Base-by-base conservation (phyloP, 23 red algal species). In the Gracilaria domingensis region DNA sequence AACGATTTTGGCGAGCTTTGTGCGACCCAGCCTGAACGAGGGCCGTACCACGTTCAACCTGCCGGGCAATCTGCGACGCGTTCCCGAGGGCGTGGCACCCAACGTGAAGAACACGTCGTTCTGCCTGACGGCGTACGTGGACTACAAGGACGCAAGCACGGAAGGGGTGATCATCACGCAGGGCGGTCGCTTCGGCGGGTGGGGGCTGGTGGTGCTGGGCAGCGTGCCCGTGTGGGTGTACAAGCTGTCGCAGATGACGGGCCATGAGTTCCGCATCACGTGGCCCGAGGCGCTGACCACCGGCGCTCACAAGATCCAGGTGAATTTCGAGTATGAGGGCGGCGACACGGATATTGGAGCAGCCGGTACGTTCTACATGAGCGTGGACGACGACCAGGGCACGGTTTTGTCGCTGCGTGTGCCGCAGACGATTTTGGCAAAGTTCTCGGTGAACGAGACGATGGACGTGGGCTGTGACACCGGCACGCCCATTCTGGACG, bases 371-470 rank as follows among this genome's bases (percentile, higher is more conserved):
- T 67, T 67, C 34, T 33, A 33, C 14, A 67, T 67, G 62, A 33
- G 6, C 11, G 62, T 67, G 28, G 62, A 67, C 14, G 62, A 36
- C 11, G 45, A 48, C 45, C 5, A 5, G 45, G 34, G 14, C 26
- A 36, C 6, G 14, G 34, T 67, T 5, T 11, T 30, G 5, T 33
- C 28, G 6, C 6, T 8, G 14, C 14, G 7, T 5, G 14, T 67
- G 5, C 26, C 26, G 34, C 14, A 8, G 5, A 8, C 62, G 5
- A 36, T 67, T 11, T 5, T 5, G 62, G 62, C 62, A 5, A 33
- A 67, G 26, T 67, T 67, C 34, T 67, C 62, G 26, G 28, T 67
- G 62, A 33, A 30, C 11, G 62, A 67, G 62, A 67, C 62, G 26
- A 5, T 67, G 34, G 62, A 67, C 34, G 34, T 67, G 34, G 62